A percentile compares a stretch with the other conserved stretches of the same genome.
These are phyloP conservation scores for Hyparrhenia diplandra DNA, from an alignment of 176 grass and related monocot genomes.

Conservation along the genomic window DNA sequence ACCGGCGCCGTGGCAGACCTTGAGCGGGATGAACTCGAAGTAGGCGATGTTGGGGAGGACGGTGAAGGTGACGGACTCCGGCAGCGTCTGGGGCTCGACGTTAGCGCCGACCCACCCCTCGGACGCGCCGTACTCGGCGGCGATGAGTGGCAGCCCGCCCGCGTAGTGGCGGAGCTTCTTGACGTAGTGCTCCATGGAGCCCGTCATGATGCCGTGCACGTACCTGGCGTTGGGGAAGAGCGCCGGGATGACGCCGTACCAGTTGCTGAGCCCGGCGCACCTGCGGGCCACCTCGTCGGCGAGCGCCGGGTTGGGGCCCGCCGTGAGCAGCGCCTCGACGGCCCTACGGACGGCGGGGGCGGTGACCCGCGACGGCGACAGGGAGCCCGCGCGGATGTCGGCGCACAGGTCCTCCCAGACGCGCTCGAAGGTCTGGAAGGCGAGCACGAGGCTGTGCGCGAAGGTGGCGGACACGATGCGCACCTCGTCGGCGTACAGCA, in stretches of 20 bases:
- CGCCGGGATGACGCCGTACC: conserved; percentile 91
- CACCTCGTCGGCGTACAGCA: conserved; percentile 55
- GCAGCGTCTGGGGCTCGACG: conserved; percentile 52
- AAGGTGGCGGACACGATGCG: conserved; percentile 77
- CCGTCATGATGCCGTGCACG: conserved; percentile 87
- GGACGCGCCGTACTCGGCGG: conserved; percentile 74
- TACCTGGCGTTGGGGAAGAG: conserved; percentile 81
- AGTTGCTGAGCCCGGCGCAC: conserved; percentile 60
- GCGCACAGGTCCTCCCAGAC: conserved; percentile 72
- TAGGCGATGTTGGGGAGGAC: conserved; percentile 84
- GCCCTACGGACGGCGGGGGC: conserved; percentile 43
- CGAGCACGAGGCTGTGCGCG: conserved; percentile 79
- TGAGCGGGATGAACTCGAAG: conserved; percentile 89
- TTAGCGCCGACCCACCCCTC: conserved; percentile 78
- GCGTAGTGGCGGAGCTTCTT: conserved; percentile 89
- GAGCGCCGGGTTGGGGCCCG: conserved; percentile 54
- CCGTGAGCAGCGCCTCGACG: conserved; percentile 37
- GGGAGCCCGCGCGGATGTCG: conserved; percentile 59
- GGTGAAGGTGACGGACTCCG: conserved; percentile 56
- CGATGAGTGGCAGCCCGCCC: conserved; percentile 60
- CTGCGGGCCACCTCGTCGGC: conserved; percentile 55
- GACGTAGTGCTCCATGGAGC: conserved; percentile 85
- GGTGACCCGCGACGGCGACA: conserved; percentile 46
- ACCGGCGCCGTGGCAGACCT: not conserved
- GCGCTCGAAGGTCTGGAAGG: conserved; percentile 76